Percentiles rank a stretch among this genome's conserved stretches.
Evolutionary conservation across 441 rosid genomes (phyloP).

Genomic region (Gossypium aridum): DNA sequence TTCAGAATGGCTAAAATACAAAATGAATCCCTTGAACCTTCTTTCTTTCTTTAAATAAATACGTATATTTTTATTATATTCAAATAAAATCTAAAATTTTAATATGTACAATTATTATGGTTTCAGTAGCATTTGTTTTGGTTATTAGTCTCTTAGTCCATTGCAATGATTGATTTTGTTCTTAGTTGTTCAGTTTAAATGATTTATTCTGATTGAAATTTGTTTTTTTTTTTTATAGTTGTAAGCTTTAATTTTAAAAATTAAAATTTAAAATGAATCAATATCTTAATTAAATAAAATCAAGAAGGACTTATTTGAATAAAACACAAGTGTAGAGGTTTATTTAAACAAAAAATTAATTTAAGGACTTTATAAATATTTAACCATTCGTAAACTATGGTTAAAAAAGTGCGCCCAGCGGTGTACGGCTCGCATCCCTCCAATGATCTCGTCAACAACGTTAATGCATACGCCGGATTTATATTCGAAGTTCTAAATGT

Average conservation of each 20-base stretch:
- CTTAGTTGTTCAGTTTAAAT: too few relatives aligned
- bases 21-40: background rate
- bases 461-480: constrained; percentile 3
- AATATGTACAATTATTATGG: too few relatives aligned
- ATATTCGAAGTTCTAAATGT: background rate
- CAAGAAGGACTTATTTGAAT: background rate
- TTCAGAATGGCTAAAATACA: background rate
- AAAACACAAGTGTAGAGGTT: background rate
- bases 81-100: too few relatives aligned
- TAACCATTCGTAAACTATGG: constrained; percentile 4
- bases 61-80: too few relatives aligned
- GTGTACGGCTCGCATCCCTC: constrained; percentile 17
- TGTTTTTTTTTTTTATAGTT: too few relatives aligned
- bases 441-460: background rate
- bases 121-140: too few relatives aligned
- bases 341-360: background rate
- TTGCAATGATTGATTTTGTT: too few relatives aligned
- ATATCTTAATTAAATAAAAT: too few relatives aligned
- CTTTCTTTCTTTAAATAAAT: background rate
- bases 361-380: background rate
- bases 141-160: too few relatives aligned
- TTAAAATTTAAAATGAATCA: too few relatives aligned
- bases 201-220: too few relatives aligned
- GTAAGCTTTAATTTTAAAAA: too few relatives aligned
- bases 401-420: constrained; percentile 7